Evolutionary conservation across 1,284 basidiomycete genomes (phyloP).

Genomic region (Bjerkandera adusta): DNA sequence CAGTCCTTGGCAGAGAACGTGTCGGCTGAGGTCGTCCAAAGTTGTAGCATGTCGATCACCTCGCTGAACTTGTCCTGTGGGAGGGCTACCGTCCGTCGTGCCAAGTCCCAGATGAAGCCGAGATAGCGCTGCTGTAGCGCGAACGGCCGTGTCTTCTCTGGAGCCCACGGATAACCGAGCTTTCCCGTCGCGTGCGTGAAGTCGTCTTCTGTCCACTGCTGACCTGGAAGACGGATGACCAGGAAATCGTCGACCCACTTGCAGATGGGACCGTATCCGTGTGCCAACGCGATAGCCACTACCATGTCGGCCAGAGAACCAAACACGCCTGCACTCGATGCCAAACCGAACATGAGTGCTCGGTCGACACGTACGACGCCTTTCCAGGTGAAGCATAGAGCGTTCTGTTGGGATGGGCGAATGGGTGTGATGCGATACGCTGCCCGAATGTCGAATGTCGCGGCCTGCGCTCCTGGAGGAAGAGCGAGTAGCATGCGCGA

Average conservation of each 20-base stretch:
- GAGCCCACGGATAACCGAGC: slow-evolving; percentile 34
- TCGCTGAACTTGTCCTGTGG: slow-evolving; percentile 28
- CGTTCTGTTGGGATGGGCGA: slow-evolving; percentile 29
- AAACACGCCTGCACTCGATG: slow-evolving; percentile 36
- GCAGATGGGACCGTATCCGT: slow-evolving; percentile 22
- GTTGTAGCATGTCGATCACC: slow-evolving; percentile 12
- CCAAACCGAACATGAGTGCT: slow-evolving; percentile 30
- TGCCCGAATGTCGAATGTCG: slow-evolving; percentile 36
- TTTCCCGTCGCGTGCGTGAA: slow-evolving; percentile 27
- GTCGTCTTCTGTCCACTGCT: slow-evolving; percentile 27
- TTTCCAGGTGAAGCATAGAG: slow-evolving; percentile 28
- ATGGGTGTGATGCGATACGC: slow-evolving; percentile 37
- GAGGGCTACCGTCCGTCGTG: slow-evolving; percentile 23
- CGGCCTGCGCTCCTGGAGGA: slow-evolving; percentile 29
- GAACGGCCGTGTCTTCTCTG: slow-evolving; percentile 27
- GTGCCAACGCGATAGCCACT: slow-evolving; percentile 27
- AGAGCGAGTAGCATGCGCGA: slow-evolving; percentile 21
- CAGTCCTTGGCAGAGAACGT: slow-evolving; percentile 25
- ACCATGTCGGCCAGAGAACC: slow-evolving; percentile 36
- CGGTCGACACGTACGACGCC: slow-evolving; percentile 30
- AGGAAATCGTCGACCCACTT: slow-evolving; percentile 45
- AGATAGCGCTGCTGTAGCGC: slow-evolving; percentile 28
- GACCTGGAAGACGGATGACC: slow-evolving; percentile 25
- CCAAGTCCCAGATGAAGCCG: slow-evolving; percentile 37
- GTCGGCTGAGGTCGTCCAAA: slow-evolving; percentile 17